Percentiles rank a stretch among this genome's conserved stretches.
Evolutionary conservation across 208 protist species (phyloP).

Genomic region (Trypanosoma vivax): DNA sequence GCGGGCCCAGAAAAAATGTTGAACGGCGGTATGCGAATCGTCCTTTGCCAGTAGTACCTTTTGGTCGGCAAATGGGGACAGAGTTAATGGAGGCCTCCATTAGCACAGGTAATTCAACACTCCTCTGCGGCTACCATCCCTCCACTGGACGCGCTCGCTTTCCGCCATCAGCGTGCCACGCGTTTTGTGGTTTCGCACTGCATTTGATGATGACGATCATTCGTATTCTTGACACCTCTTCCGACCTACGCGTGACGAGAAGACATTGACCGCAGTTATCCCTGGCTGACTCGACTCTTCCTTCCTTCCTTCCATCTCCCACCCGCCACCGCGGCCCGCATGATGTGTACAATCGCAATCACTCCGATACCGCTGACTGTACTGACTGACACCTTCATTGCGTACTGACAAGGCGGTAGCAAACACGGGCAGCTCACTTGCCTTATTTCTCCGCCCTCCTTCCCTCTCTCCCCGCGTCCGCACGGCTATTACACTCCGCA

Average conservation of each 20-base stretch:
- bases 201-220: background rate
- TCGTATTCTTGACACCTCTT: slow-evolving; percentile 2
- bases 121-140: too few species aligned
- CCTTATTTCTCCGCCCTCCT: too few species aligned
- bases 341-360: slow-evolving; percentile 4
- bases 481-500: too few species aligned
- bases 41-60: too few species aligned
- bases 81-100: too few species aligned
- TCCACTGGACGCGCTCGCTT: too few species aligned
- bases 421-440: too few species aligned
- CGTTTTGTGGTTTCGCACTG: background rate
- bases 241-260: background rate
- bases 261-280: background rate
- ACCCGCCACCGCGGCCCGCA: background rate
- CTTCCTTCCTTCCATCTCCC: background rate
- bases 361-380: slow-evolving; percentile 2
- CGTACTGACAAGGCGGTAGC: background rate
- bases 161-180: background rate
- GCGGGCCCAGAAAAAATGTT: too few species aligned
- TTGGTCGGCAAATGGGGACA: too few species aligned
- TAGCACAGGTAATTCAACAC: too few species aligned
- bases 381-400: background rate
- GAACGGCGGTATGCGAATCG: too few species aligned
- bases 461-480: too few species aligned
- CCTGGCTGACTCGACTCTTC: background rate